Base-by-base conservation (phyloP, 331 rosid species). In the Phaseolus coccineus region DNA sequence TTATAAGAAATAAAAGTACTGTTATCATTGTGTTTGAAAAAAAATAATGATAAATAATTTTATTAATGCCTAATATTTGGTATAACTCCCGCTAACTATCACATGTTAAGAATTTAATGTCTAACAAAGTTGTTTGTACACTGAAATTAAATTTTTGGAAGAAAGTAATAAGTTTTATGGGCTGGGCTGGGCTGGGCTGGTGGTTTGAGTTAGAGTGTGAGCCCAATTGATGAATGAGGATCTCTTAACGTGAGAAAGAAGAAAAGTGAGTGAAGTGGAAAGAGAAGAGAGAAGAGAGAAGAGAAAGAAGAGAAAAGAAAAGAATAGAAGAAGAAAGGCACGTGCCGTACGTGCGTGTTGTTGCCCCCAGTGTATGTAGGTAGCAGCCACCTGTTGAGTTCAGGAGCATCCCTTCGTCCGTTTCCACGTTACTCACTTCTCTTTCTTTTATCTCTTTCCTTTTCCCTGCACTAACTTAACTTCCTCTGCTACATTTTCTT, bases 301-400 rank as follows among this genome's bases (percentile, higher is more conserved):
- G 22, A 19, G 22, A 13, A 5, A 39, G 47, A 73, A 13, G 19
- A 5, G 10, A 71, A 52, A 52, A 44, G 48, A 44, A 44, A 44
- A 11, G 13, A 44, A 46, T 3, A 46, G 59, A 24, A 7, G 53
- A 11, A 39, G 1, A 37, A 5, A 30, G 10, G 56, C 78, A 73
- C 57, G 78, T 73, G 78, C 44, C 56, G 6, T 8, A 50, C 44
- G 58, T 57, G 69, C 50, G 37, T 42, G 55, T 11, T 19, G 40
- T 42, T 8, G 12, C 47, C 11, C 52, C 67, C 40, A 55, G 68
- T 30, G 15, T 48, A 39, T 6, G 65, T 33, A 55, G 65, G 35
- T 33, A n/a, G 15, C 6, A 11, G 74, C 40, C 77, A 79, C 57
- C 73, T 80, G 57, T 79, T 70, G 62, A 28, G 7, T 79, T 70